Evolutionary conservation across 805 yeast species (phyloP).

Genomic region (Candida orba): DNA sequence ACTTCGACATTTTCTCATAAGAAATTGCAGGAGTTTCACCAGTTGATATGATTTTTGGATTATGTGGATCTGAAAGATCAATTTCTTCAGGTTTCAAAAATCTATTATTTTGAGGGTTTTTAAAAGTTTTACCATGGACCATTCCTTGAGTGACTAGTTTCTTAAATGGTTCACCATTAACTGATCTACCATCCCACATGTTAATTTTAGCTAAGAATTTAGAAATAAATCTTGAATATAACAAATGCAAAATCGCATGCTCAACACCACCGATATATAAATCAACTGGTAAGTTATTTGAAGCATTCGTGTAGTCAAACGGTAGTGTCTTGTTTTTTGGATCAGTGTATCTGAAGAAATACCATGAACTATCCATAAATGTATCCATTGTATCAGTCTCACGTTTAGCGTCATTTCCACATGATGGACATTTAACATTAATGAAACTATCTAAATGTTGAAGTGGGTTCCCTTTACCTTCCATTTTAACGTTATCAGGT

Average conservation of each 20-base stretch:
- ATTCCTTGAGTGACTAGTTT: constrained; percentile 89
- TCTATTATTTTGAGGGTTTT: constrained; percentile 63
- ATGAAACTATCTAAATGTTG: constrained; percentile 61
- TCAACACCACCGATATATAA: constrained; percentile 93
- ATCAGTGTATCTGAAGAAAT: constrained; percentile 79
- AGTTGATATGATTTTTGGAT: constrained; percentile 41
- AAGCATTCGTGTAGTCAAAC: constrained; percentile 44
- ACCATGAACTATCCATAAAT: constrained; percentile 97
- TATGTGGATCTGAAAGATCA: constrained; percentile 31
- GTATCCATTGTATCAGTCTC: constrained; percentile 99
- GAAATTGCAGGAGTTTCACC: constrained; percentile 48
- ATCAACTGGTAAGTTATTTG: constrained; percentile 70
- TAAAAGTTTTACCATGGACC: constrained; percentile 90
- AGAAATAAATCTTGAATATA: constrained; percentile 80
- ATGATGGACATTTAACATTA: constrained; percentile 72
- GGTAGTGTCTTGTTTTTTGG: constrained; percentile 51
- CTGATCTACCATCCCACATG: constrained; percentile 53
- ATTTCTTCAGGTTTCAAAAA: constrained; percentile 78
- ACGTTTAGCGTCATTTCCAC: constrained; percentile 67
- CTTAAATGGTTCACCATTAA: constrained; percentile 73
- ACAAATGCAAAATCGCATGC: constrained; percentile 88
- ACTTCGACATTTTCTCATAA: constrained; percentile 93
- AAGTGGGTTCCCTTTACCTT: constrained; percentile 60
- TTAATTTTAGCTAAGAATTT: constrained; percentile 68
- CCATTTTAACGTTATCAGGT: constrained; percentile 49